phyloP scores from a whole-genome alignment of 495 filamentous ascomycete genomes.

The Lasiosphaeriaceae sp. region DNA sequence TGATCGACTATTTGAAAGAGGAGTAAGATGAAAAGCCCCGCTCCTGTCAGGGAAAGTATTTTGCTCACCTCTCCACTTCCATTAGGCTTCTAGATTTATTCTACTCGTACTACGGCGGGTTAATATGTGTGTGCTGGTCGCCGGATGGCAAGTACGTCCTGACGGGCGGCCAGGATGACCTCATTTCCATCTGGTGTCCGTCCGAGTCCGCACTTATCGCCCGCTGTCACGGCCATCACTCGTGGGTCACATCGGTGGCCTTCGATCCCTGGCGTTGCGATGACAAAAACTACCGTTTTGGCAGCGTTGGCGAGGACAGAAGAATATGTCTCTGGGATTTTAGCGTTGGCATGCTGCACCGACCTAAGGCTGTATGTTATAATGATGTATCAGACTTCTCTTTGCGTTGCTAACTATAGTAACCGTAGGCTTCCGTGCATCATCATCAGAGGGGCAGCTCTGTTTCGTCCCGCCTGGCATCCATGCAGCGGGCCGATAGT shows the following conservation, averaged over 20 bases:
- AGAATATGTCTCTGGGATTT: constrained; percentile 94
- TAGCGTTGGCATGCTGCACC: constrained; percentile 89
- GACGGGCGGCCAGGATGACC: constrained; percentile 92
- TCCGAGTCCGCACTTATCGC: constrained; percentile 81
- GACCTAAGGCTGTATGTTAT: constrained; percentile 66
- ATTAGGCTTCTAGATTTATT: constrained; percentile 75
- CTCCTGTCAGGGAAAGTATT: neutral
- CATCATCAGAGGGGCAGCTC: constrained; percentile 55
- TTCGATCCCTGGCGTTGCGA: constrained; percentile 98
- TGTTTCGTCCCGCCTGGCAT: constrained; percentile 51
- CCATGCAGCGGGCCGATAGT: constrained; percentile 45
- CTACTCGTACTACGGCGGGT: constrained; percentile 85
- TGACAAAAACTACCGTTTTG: constrained; percentile 88
- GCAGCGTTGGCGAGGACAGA: constrained; percentile 92
- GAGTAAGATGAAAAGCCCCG: constrained; percentile 51
- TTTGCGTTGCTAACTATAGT: constrained; percentile 9
- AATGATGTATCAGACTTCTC: neutral
- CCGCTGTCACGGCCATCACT: constrained; percentile 86
- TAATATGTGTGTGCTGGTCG: constrained; percentile 94
- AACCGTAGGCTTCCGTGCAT: constrained; percentile 39
- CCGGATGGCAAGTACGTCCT: constrained; percentile 95
- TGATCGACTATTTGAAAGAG: constrained; percentile 90
- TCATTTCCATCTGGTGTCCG: constrained; percentile 90
- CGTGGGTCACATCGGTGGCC: constrained; percentile 88
- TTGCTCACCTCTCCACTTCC: neutral